Evolutionary conservation across 352 stramenopile genomes (phyloP), one percentile per base, ranked within the genome.

Genomic region (Peronospora farinosa): DNA sequence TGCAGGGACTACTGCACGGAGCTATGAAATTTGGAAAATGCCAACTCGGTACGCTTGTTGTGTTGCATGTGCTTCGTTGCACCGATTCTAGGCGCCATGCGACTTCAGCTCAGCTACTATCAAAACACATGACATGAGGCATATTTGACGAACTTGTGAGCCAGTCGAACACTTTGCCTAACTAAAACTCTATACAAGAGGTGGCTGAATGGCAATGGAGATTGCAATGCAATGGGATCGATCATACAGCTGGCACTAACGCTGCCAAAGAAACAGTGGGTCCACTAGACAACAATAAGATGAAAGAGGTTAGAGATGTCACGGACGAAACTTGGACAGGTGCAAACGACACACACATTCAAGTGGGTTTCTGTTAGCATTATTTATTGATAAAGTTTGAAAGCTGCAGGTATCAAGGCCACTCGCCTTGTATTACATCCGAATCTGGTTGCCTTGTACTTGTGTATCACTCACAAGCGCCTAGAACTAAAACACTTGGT

Each of bases 11-110:
- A 25, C 15, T 48, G 28, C 28, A 25, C n/a, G 8, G 5, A 31
- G 25, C 32, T 25, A 3, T 7, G 51, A 53, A 47, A 65, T 57
- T 61, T 35, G 46, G 27, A 45, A 15, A 65, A 56, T 65, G 52
- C 5, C 16, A 23, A 39, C 9, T 23, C 5, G 25, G 40, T 16
- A 40, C 36, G 2, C 27, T 46, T 21, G 19, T n/a, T 46, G 33
- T 45, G 33, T 35, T 45, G 21, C 16, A 41, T 15, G 15, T 27
- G 33, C n/a, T 47, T 11, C 38, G 10, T 47, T 12, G 42, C 27
- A 38, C 51, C 46, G 51, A 37, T 47, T 58, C 17, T 57, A 57
- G 25, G 40, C 15, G 21, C 40, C 57, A 61, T 65, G 57, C 45
- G 51, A 51, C 42, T 47, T 16, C 35, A 57, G 35, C n/a, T 41